Base-by-base conservation (phyloP, 2,329 filamentous ascomycete species). In the Aureobasidium mangrovei region DNA sequence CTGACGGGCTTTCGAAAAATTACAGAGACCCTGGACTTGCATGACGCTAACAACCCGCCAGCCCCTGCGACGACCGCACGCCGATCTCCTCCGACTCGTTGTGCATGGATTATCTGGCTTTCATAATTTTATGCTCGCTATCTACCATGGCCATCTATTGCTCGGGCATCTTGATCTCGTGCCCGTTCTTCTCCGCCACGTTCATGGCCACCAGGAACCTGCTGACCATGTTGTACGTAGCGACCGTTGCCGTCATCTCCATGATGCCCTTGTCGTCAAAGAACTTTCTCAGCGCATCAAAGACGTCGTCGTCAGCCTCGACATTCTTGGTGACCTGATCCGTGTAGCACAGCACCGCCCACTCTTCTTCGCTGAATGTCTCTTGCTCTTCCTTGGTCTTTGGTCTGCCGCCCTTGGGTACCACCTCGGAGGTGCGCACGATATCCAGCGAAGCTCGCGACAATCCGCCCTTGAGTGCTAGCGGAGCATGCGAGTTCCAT, bases 171-270 rank as follows among this genome's bases (percentile, higher is more conserved):
- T 60, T 60, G 61, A 69, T 66, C 48, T 59, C 58, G 53, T 63
- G 63, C 2, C 65, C 67, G 60, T 69, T 70, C 55, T 63, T 66
- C 60, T 70, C 67, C 36, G 64, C 67, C 10, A 70, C 67, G 58
- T 70, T 65, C 64, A 70, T 57, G n/a, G 62, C 64, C 3, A 68
- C 67, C 57, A 70, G 57, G 53, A 70, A 69, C 40, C 67, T 58
- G 49, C 63, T 66, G 27, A 70, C 67, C 64, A 69, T 69, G 49
- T 70, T 70, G 54, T 70, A 70, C 28, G 64, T 66, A 4, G 62
- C 66, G 2, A 69, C 62, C 1, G 65, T 67, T n/a, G 68, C 66
- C 40, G 60, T 63, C 57, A 70, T 54, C 61, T 70, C 67, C 60
- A 69, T 65, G 28, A 67, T 60, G 55, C 68, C 60, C 54, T 56